Evolutionary conservation across 192 early-diverging fungal genomes (phyloP).

Genomic region (Rhizoclosmatium globosum): DNA sequence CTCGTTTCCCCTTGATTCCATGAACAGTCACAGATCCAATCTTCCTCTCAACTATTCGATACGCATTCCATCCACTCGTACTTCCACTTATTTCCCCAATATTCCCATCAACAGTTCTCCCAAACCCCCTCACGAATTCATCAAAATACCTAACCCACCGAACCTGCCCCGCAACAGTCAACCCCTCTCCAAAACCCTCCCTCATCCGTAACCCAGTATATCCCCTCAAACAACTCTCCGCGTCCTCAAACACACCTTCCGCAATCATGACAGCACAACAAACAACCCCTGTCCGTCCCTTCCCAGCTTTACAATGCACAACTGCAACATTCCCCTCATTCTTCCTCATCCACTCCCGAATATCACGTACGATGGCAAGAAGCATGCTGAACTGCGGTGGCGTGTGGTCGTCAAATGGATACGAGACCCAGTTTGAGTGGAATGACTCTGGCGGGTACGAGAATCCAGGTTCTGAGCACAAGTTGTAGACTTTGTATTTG

Average conservation of each 20-base stretch:
- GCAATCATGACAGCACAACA: conserved; percentile 58
- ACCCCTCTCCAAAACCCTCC: conserved; percentile 60
- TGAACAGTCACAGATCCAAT: no score
- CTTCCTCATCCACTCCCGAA: conserved; percentile 51
- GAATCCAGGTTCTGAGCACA: conserved; percentile 61
- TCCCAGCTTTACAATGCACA: conserved; percentile 74
- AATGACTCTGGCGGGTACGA: conserved; percentile 57
- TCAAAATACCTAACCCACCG: conserved; percentile 65
- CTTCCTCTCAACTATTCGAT: no score
- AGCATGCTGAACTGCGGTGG: conserved; percentile 59
- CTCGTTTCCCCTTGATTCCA: no score
- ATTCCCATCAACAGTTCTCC: not conserved
- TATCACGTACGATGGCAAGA: conserved; percentile 60
- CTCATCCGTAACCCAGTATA: conserved; percentile 57
- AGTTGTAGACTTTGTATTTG: conserved; percentile 70
- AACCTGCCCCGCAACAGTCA: conserved; percentile 67
- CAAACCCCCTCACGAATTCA: conserved; percentile 24
- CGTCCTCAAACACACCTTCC: conserved; percentile 35
- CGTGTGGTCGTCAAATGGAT: conserved; percentile 65
- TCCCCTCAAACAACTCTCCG: conserved; percentile 52
- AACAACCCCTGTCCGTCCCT: conserved; percentile 70
- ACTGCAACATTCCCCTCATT: conserved; percentile 54
- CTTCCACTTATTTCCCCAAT: not conserved
- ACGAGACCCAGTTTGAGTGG: conserved; percentile 53
- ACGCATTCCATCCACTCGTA: no score